Evolutionary conservation across 495 filamentous ascomycete genomes (phyloP).

Genomic region (Podospora pseudocomata): DNA sequence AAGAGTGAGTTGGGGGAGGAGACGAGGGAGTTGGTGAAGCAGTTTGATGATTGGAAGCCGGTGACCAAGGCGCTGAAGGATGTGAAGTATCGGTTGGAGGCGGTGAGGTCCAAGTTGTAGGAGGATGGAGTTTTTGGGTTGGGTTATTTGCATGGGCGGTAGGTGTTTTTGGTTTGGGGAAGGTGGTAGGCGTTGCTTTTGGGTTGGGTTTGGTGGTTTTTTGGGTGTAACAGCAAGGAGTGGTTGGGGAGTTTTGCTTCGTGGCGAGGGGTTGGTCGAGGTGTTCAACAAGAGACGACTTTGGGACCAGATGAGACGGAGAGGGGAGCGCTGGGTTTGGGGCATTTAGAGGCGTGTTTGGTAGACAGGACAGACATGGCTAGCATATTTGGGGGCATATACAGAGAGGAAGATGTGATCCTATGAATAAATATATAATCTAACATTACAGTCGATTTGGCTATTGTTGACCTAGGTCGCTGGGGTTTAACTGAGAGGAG

Average conservation of each 20-base stretch:
- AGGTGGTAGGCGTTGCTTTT: not conserved
- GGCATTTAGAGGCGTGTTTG: not conserved
- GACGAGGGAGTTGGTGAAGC: constrained; percentile 70
- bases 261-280: not conserved
- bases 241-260: not conserved
- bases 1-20: constrained; percentile 72
- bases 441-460: not conserved
- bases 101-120: constrained; percentile 67
- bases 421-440: not conserved
- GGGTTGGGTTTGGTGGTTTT: not conserved
- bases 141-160: not conserved
- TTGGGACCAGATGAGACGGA: not conserved
- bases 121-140: not conserved
- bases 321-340: not conserved
- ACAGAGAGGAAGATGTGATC: not conserved
- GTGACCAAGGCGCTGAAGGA: constrained; percentile 85
- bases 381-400: not conserved
- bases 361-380: not conserved
- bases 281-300: not conserved
- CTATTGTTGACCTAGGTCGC: not conserved
- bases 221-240: not conserved
- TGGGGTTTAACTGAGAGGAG: not conserved
- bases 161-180: not conserved
- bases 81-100: constrained; percentile 93
- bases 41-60: constrained; percentile 95